phyloP scores from a whole-genome alignment of 768 basidiomycete genomes.

The Lentinula sp. region DNA sequence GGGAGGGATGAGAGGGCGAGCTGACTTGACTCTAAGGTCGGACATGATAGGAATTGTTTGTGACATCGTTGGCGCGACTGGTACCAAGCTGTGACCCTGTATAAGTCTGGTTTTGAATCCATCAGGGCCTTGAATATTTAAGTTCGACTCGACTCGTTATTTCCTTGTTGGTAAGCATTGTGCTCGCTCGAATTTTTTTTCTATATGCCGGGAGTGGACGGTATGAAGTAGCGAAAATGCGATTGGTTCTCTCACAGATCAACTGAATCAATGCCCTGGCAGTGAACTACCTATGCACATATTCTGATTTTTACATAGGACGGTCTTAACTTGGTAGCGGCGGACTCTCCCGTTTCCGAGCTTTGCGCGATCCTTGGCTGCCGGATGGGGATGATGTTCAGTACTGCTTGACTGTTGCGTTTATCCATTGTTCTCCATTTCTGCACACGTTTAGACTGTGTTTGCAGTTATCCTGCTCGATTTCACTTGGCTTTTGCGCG shows the following conservation, averaged over 20 bases:
- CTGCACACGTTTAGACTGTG: too few relatives aligned
- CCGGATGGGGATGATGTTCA: too few relatives aligned
- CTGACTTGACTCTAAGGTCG: slow-evolving; percentile 53
- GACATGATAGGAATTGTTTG: neutral
- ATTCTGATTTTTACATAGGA: too few relatives aligned
- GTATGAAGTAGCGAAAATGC: neutral
- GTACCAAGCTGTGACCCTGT: neutral
- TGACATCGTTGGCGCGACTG: neutral
- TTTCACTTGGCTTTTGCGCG: too few relatives aligned
- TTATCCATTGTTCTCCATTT: too few relatives aligned
- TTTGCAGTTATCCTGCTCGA: too few relatives aligned
- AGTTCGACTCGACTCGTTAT: neutral
- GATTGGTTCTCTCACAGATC: neutral
- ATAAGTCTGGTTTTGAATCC: neutral
- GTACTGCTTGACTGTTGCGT: too few relatives aligned
- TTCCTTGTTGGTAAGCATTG: neutral
- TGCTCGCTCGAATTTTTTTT: neutral
- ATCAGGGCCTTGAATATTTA: neutral
- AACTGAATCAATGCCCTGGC: neutral
- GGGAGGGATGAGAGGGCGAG: slow-evolving; percentile 86
- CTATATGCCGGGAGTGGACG: neutral
- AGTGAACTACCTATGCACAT: neutral
- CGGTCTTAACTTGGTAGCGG: too few relatives aligned
- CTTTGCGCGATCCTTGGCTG: too few relatives aligned
- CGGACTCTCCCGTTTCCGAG: too few relatives aligned